Evolutionary conservation across 2,329 filamentous ascomycete genomes (phyloP), one percentile per base, ranked within the genome.

Genomic region (Ophiosphaerella herpotricha): DNA sequence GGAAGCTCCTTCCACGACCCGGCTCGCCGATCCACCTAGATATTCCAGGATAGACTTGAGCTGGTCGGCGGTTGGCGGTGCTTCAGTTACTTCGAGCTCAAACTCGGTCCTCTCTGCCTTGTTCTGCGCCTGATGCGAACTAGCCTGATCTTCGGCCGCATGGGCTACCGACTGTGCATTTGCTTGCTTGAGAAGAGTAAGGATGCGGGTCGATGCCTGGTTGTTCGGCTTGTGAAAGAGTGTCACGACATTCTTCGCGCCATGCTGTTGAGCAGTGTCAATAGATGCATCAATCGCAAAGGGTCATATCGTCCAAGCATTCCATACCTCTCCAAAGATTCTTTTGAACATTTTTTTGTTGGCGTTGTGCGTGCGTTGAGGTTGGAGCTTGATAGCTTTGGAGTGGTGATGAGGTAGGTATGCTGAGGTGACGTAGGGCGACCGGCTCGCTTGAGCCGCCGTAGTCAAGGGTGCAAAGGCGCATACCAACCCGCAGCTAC

Each of bases 211-310:
- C 3, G 92, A 97, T 57, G 87, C 81, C 18, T 88, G 83, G 46
- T 84, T 83, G 64, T 81, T 82, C 50, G 93, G 84, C 75, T 90
- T 89, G 83, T 97, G 92, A 82, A 97, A 99, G 80, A 99, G 87
- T 54, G 93, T 97, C 72, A 97, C 85, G 61, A 96, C 90, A 79
- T 97, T 92, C 66, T 79, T 80, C 56, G 74, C 73, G 61, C 76
- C 77, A 42, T 73, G 68, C 78, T 77, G 48, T 21, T 26, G n/a
- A 33, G 12, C 13, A 14, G 14, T 24, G 59, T 68, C 39, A 70
- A 59, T 49, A 34, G 12, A 13, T 21, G 18, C 18, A 3, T 21
- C 2, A 24, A 4, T 38, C 16, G 14, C n/a, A 3, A 2, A 40
- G n/a, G 24, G 21, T 13, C 21, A 6, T 38, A 5, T 16, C 16